phyloP scores from a whole-genome alignment of 2,329 filamentous ascomycete genomes.

The Cercospora zeina region DNA sequence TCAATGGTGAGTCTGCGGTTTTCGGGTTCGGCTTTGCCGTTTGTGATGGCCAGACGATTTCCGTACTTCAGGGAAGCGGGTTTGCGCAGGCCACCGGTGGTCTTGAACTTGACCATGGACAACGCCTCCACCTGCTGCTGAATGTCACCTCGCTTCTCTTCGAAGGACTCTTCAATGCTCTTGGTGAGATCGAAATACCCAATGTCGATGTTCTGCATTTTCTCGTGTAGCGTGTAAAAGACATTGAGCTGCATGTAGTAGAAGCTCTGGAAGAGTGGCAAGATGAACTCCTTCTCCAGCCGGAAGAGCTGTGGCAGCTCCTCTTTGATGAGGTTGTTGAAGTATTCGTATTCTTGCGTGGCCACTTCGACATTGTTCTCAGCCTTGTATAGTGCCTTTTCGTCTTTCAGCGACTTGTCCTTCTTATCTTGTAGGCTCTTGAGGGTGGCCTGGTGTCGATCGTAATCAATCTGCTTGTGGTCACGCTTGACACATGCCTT shows the following conservation, averaged over 20 bases:
- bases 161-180: slow-evolving; percentile 88
- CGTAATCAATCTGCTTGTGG: slow-evolving; percentile 96
- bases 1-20: slow-evolving; percentile 33
- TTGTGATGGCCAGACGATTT: slow-evolving; percentile 39
- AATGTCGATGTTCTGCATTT: slow-evolving; percentile 96
- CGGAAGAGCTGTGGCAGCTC: slow-evolving; percentile 89
- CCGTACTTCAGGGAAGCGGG: slow-evolving; percentile 54
- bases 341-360: slow-evolving; percentile 96
- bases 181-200: slow-evolving; percentile 93
- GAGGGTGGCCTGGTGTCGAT: slow-evolving; percentile 75
- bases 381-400: slow-evolving; percentile 94
- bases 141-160: slow-evolving; percentile 83
- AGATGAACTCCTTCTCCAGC: slow-evolving; percentile 91
- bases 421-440: slow-evolving; percentile 99
- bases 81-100: slow-evolving; percentile 66
- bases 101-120: slow-evolving; percentile 87
- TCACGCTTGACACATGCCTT: slow-evolving; percentile 88
- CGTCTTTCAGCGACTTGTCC: slow-evolving; percentile 92
- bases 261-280: slow-evolving; percentile 95
- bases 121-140: slow-evolving; percentile 82
- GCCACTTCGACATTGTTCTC: slow-evolving; percentile 88
- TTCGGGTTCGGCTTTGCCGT: slow-evolving; percentile 35
- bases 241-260: slow-evolving; percentile 99
- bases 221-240: slow-evolving; percentile 97
- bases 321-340: slow-evolving; percentile 94